Base-by-base conservation (phyloP, 805 yeast genomes). In the Hanseniaspora lachancei region DNA sequence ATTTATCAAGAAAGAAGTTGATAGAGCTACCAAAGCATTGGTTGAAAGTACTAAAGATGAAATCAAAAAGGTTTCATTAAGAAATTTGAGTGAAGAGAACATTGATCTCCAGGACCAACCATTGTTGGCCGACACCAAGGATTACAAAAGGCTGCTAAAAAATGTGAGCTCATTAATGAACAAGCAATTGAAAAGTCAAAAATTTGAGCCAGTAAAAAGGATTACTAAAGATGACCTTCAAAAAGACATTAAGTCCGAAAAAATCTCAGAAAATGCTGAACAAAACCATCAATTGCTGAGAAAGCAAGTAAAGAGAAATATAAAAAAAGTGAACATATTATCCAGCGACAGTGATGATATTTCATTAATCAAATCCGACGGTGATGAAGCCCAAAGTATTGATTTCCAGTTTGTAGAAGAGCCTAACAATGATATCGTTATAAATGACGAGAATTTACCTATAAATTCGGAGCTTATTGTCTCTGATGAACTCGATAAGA, bases 1-100 rank as follows among this genome's bases (percentile, higher is more conserved):
- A 56, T 84, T 80, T 64, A 81, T 93, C 4, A 88, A 83, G 46
- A 87, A 86, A 60, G 96, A 89, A 58, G 96, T 89, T 65, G 86
- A 83, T 63, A 70, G 73, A 38, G 49, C 49, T 2, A 52, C 55
- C 6, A 13, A 27, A 6, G 55, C 47, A 24, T 51, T 53, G 20
- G 38, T 35, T 10, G 57, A 57, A 13, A 43, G 27, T n/a, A 36
- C 46, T 6, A 57, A 53, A 53, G 42, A 57, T 13, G 57, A 43
- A n/a, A 40, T 50, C 6, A 20, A 35, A 18, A 50, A 51, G 6
- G 23, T 50, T 20, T 15, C 32, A 27, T 44, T 52, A 32, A 36
- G 32, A 27, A 52, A 36, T 27, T n/a, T 43, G 27, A 36, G 36
- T 9, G 49, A 51, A 10, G 18, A 20, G 4, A 34, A 44, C 13